phyloP scores from a whole-genome alignment of 2,329 filamentous ascomycete genomes.

The Monosporascus ibericus region DNA sequence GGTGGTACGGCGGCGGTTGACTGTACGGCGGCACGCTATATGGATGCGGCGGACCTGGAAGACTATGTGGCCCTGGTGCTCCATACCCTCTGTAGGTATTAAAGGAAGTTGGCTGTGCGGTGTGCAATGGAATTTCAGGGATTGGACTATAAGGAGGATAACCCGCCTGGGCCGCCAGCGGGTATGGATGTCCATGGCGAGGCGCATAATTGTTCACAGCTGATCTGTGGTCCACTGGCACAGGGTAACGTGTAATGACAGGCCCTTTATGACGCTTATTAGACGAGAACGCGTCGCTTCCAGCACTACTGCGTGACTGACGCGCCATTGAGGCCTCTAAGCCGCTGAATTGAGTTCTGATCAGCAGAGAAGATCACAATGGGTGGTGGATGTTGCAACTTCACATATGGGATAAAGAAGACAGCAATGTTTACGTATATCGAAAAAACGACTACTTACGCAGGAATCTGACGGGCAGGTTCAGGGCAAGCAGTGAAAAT shows the following conservation, averaged over 20 bases:
- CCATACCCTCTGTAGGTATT: background rate
- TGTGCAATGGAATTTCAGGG: background rate
- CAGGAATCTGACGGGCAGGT: conserved; percentile 25
- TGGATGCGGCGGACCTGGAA: background rate
- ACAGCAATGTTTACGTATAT: background rate
- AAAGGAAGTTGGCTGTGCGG: background rate
- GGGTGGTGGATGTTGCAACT: background rate
- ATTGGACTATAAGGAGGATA: conserved; percentile 9
- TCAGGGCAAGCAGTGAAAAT: conserved; percentile 27
- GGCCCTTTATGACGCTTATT: conserved; percentile 23
- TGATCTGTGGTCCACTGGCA: conserved; percentile 14
- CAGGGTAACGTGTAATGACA: conserved; percentile 26
- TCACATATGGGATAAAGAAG: background rate
- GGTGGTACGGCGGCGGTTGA: background rate
- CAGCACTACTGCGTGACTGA: conserved; percentile 17
- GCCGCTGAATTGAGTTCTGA: conserved; percentile 13
- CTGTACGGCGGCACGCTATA: background rate
- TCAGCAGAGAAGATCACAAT: background rate
- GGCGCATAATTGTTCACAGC: conserved; percentile 10
- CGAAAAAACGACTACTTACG: conserved; percentile 19
- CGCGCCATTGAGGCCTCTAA: conserved; percentile 24
- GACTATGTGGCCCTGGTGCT: background rate
- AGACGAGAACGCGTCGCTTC: conserved; percentile 13
- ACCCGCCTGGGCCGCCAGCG: conserved; percentile 12
- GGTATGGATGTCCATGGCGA: conserved; percentile 10